Evolutionary conservation across 306 rosid species (phyloP), one percentile per base, ranked within the genome.

Genomic region (Malus fusca): DNA sequence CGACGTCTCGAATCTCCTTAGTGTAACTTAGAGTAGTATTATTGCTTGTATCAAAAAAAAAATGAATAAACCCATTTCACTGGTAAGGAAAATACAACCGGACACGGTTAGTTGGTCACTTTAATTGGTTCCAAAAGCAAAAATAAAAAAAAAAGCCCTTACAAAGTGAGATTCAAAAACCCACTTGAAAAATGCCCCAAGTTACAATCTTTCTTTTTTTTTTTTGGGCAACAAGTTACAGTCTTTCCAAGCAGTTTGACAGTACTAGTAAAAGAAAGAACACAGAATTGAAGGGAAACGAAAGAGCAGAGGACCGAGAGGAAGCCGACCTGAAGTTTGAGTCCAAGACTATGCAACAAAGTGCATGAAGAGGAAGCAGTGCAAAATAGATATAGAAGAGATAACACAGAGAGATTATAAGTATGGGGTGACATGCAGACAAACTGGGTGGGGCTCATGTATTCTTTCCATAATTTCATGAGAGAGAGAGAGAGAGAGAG

Each of bases 341-440:
- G 42, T 77, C 63, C 65, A 75, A 73, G 71, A 82, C 76, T 86
- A 76, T 51, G 85, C 78, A 84, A 74, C 52, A 43, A 44, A 30
- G 81, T 79, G 90, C 90, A 88, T 86, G 90, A 59, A 80, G 73
- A 72, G 82, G 79, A 80, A 43, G 68, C 44, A 78, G 74, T 17
- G 55, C 55, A 51, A 51, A 51, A 26, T 19, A 30, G 30, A 72
- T 75, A 80, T 71, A 71, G 40, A 82, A 66, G 75, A 78, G 76
- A 59, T 43, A 80, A 84, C 79, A 70, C 68, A 25, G 65, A 55
- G 83, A 55, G 83, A 62, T 77, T 83, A 74, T 86, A 84, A 81
- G 83, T 78, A 59, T 46, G 28, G 22, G 14, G 60, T 75, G 51
- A 78, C 63, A 82, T 70, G 71, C 30, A 56, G 85, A 88, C 88